Conservation (phyloP, 2,329 filamentous ascomycete genomes). For the Neobulgaria alba region DNA sequence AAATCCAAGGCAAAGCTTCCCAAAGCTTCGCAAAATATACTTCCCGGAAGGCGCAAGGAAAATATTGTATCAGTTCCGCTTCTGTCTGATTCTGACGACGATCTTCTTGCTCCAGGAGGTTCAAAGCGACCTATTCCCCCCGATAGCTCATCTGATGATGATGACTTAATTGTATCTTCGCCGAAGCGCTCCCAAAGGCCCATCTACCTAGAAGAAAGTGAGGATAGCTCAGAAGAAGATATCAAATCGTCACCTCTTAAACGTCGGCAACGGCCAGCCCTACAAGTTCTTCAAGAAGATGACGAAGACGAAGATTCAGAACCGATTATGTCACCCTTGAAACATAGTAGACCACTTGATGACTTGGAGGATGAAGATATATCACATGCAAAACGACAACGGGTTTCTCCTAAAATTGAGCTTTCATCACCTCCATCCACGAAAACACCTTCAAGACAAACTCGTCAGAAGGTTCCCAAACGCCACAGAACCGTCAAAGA, state of each 20-base stretch:
- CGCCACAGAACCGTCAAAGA: constrained; percentile 32
- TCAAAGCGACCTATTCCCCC: neutral
- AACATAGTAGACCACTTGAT: constrained; percentile 5
- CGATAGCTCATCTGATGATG: constrained; percentile 2
- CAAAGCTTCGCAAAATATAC: too few species aligned
- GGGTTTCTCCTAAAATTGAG: constrained; percentile 5
- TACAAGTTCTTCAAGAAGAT: neutral
- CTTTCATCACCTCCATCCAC: constrained; percentile 2
- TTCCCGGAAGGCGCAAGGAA: too few species aligned
- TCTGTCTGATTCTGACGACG: too few species aligned
- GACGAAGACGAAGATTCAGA: constrained; percentile 7
- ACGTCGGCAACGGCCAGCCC: constrained; percentile 5
- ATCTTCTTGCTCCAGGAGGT: too few species aligned
- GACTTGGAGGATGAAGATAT: constrained; percentile 8
- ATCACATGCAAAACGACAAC: constrained; percentile 14
- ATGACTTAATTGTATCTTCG: constrained; percentile 9
- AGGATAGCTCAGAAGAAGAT: constrained; percentile 11
- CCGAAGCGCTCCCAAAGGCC: constrained; percentile 8
- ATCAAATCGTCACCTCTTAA: constrained; percentile 15
- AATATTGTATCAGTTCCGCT: too few species aligned
- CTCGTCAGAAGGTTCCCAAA: constrained; percentile 15
- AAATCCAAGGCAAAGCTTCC: too few species aligned
- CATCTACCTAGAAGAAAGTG: constrained; percentile 2
- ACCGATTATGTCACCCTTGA: constrained; percentile 14
- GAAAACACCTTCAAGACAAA: constrained; percentile 9